Base-by-base conservation (phyloP, 2,329 filamentous ascomycete genomes). In the Aspergillus nomiae region DNA sequence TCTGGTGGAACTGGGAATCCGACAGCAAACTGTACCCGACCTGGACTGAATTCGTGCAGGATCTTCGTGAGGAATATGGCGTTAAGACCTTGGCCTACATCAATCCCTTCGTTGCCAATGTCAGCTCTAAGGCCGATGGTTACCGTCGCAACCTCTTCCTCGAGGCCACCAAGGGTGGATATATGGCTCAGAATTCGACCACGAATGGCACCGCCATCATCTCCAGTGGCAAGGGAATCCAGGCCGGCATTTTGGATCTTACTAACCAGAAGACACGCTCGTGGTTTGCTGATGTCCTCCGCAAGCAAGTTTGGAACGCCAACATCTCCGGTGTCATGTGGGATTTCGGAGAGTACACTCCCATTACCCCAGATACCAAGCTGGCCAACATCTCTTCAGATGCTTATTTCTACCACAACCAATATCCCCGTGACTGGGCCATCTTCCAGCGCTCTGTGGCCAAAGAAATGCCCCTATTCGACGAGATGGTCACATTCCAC, bases 1-100 rank as follows among this genome's bases (percentile, higher is more conserved):
- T 78, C 3, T 78, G 76, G 76, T 78, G 76, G 76, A 78, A 78
- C 60, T 78, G 76, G 76, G 76, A 78, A 62, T 68, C 72, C 21
- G 76, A 78, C 58, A 65, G 67, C 11, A 59, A 65, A 6, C 70
- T 78, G 1, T 78, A 78, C 59, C 76, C 76, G 0, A 71, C 65
- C 1, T 78, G 75, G 76, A 65, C 65, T n/a, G 59, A 74, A 6
- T 78, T 77, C 56, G 76, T 77, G 7, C 75, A 77, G 56, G 57
- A 69, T 28, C 64, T 78, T 7, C 71, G 72, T 1, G 69, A 41
- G 4, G 38, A 41, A 10, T 41, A 41, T 41, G 38, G 38, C 3
- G 38, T 41, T 4, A 41, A n/a, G 38, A 41, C 38, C 8, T 10
- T 41, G 38, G 38, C 38, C 19, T 41, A 41, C 4, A 41, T 41